Percentiles rank a stretch among this genome's conserved stretches.
Evolutionary conservation across 208 protist genomes (phyloP).

Genomic region (Baffinella frigidus): DNA sequence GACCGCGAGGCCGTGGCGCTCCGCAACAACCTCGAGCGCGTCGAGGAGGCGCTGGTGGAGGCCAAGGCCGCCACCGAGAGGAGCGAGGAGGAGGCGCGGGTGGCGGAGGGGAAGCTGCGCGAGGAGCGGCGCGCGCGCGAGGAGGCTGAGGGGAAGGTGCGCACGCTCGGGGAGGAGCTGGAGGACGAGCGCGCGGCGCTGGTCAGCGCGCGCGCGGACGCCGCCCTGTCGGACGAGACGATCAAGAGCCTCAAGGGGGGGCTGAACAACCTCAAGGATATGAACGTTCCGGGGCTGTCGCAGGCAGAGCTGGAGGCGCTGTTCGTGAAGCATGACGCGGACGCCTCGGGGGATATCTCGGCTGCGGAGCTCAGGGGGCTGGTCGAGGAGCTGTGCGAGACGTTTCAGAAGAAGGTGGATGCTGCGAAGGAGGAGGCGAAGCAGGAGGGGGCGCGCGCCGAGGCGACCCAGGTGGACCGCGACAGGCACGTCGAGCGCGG

Average conservation of each 20-base stretch:
- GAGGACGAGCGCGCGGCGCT: background rate
- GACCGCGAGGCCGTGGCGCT: background rate
- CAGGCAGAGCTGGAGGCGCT: background rate
- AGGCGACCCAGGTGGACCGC: too few species aligned
- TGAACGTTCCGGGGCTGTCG: background rate
- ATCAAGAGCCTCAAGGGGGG: background rate
- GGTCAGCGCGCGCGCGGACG: background rate
- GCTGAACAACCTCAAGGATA: too few species aligned
- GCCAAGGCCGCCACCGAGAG: too few species aligned
- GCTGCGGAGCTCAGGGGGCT: background rate
- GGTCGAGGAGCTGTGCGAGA: background rate
- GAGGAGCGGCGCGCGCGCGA: background rate
- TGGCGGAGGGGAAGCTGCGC: background rate
- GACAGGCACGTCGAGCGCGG: too few species aligned
- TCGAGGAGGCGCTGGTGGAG: background rate
- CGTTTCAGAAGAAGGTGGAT: background rate
- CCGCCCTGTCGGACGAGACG: background rate
- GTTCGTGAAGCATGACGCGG: background rate
- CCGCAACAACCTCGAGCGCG: background rate
- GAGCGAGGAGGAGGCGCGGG: background rate
- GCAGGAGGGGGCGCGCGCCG: too few species aligned
- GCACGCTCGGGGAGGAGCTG: background rate
- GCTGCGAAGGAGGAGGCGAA: too few species aligned
- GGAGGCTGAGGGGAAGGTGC: background rate
- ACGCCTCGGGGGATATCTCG: background rate